phyloP scores from a whole-genome alignment of 2,329 filamentous ascomycete species.

The Tolypocladium sp. region DNA sequence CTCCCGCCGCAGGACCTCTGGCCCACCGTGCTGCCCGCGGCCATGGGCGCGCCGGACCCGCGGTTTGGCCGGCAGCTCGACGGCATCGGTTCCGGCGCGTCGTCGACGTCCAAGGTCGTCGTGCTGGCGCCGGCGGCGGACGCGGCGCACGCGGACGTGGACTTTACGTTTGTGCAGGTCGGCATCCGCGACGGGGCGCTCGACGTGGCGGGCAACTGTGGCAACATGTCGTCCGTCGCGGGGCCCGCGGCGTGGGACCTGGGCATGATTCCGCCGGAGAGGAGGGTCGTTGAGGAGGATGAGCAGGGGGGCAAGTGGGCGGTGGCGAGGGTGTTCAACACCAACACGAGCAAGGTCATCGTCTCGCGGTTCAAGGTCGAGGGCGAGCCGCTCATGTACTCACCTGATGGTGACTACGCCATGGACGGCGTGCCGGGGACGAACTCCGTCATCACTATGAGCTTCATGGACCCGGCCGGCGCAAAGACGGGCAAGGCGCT shows the following conservation, averaged over 20 bases:
- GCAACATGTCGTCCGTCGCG: slow-evolving; percentile 62
- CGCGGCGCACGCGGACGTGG: slow-evolving; percentile 42
- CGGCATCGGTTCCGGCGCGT: slow-evolving; percentile 61
- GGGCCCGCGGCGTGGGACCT: slow-evolving; percentile 40
- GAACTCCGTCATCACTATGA: slow-evolving; percentile 46
- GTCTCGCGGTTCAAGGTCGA: slow-evolving; percentile 45
- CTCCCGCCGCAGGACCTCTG: slow-evolving; percentile 17
- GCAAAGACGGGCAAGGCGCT: slow-evolving; percentile 48
- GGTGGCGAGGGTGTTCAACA: slow-evolving; percentile 57
- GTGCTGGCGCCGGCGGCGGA: slow-evolving; percentile 46
- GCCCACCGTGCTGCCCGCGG: slow-evolving; percentile 43
- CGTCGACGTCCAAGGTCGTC: slow-evolving; percentile 62
- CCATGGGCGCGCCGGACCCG: slow-evolving; percentile 57
- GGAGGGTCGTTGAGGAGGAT: slow-evolving; percentile 7
- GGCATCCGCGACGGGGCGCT: slow-evolving; percentile 52
- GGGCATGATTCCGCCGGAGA: slow-evolving; percentile 12
- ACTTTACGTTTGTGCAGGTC: slow-evolving; percentile 64
- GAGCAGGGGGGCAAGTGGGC: slow-evolving; percentile 20
- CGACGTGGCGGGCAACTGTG: slow-evolving; percentile 63
- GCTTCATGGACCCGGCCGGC: slow-evolving; percentile 53
- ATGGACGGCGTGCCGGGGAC: slow-evolving; percentile 57
- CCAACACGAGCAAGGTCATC: slow-evolving; percentile 60
- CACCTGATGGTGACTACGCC: slow-evolving; percentile 38
- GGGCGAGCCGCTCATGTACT: slow-evolving; percentile 21
- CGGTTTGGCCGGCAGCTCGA: slow-evolving; percentile 58